These are phyloP conservation scores for Nicotiana paniculata DNA, from an alignment of 257 asterid genomes.

Conservation along the genomic window DNA sequence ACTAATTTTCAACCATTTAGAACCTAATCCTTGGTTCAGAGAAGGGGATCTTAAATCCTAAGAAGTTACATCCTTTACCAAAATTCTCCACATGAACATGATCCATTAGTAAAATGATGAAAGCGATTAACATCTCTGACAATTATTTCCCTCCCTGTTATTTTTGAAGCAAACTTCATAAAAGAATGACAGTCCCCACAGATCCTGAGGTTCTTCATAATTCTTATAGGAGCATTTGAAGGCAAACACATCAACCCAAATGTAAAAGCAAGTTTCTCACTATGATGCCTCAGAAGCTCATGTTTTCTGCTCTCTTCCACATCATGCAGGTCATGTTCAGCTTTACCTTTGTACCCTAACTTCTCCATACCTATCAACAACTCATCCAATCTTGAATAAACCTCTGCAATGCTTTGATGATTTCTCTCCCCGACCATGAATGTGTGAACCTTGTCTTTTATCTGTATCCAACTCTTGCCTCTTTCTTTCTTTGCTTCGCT, in stretches of 20 bases:
- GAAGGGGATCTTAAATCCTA: background rate
- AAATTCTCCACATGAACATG: conserved; percentile 84
- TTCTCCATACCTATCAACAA: conserved; percentile 55
- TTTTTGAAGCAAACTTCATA: conserved; percentile 71
- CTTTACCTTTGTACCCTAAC: conserved; percentile 58
- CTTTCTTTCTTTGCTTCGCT: conserved; percentile 74
- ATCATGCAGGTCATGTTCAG: conserved; percentile 72
- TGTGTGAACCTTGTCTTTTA: conserved; percentile 57
- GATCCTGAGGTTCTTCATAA: conserved; percentile 88
- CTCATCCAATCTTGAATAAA: conserved; percentile 51
- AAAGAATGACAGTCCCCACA: conserved; percentile 95
- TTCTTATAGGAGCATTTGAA: conserved; percentile 55
- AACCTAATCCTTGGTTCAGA: background rate
- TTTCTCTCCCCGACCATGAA: conserved; percentile 76
- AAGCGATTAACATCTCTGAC: conserved; percentile 84
- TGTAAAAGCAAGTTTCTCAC: conserved; percentile 85
- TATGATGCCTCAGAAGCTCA: conserved; percentile 69
- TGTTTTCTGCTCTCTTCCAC: conserved; percentile 60
- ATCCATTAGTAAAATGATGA: conserved; percentile 70
- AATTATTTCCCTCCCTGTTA: conserved; percentile 52
- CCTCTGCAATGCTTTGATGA: conserved; percentile 59
- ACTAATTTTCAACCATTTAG: background rate
- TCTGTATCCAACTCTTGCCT: conserved; percentile 91
- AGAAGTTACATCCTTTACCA: conserved; percentile 31
- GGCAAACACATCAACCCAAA: conserved; percentile 74